Evolutionary conservation across 176 grass and related monocot genomes (phyloP), one percentile per base, ranked within the genome.

Genomic region (Saccharum spontaneum): DNA sequence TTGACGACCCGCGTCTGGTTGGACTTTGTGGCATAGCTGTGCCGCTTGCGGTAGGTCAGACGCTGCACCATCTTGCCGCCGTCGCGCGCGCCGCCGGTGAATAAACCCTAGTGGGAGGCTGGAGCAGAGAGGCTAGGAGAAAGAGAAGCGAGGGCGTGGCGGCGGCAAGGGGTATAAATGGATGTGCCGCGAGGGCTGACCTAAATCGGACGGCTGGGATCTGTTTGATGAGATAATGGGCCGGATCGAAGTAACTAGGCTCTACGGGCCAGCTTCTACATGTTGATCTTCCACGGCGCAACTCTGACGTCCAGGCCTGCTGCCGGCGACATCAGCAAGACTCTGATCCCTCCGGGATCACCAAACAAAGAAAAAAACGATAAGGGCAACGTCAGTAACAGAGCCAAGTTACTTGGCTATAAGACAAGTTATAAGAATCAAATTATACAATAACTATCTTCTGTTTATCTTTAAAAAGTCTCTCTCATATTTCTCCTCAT

Each of bases 11-110:
- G 78, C 36, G 92, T 97, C 85, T 94, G 95, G 86, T 97, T 97
- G 73, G 95, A 97, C 84, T 94, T 97, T 60, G 95, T 97, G 86
- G 95, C 95, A 82, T 94, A 97, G 92, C 95, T 94, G 64, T 97
- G 95, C 84, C 95, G 67, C 90, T 94, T 97, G 49, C 95, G 86
- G 80, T 97, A 94, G 40, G 92, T 97, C 81, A 97, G 88, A 7
- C 95, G 92, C 55, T 94, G 92, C 81, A 93, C 95, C 95, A 97
- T 94, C 73, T 86, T 66, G 74, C 65, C 69, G 11, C 75, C 57
- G 48, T 43, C 26, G 50, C 46, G 31, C 68, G 49, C 75, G 63
- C 55, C 60, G 77, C 50, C 60, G 69, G 69, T 36, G 33, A 61
- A 75, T 59, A 87, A 87, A 76, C 79, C 85, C 78, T 71, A 70